Evolutionary conservation across 768 basidiomycete genomes (phyloP).

Genomic region (Auriscalpium microsporum): DNA sequence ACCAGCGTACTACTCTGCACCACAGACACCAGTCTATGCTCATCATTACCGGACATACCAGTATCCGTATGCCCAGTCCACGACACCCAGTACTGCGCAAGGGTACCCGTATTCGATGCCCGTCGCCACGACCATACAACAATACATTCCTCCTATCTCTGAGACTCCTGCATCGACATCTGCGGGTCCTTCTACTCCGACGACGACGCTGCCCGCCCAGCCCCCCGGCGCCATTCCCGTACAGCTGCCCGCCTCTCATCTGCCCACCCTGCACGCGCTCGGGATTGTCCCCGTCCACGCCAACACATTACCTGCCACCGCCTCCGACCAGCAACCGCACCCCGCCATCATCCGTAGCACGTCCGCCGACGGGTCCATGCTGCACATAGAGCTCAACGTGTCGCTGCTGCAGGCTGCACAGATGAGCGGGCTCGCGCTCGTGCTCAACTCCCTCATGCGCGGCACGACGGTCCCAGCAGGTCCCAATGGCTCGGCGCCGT

Average conservation of each 20-base stretch:
- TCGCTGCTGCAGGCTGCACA: conserved; percentile 65
- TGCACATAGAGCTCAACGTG: conserved; percentile 74
- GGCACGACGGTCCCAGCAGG: background rate
- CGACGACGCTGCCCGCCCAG: conserved; percentile 25
- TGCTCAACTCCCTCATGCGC: conserved; percentile 65
- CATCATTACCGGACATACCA: conserved; percentile 56
- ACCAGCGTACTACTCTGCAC: conserved; percentile 8
- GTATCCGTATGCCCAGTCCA: conserved; percentile 53
- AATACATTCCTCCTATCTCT: conserved; percentile 22
- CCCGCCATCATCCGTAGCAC: conserved; percentile 72
- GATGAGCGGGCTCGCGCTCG: conserved; percentile 64
- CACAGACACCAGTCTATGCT: conserved; percentile 17
- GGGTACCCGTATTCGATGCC: conserved; percentile 15
- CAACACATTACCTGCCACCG: conserved; percentile 34
- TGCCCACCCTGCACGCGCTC: conserved; percentile 53
- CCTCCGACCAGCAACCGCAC: conserved; percentile 50
- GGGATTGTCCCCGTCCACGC: conserved; percentile 68
- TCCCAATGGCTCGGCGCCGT: conserved; percentile 22
- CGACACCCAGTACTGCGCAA: conserved; percentile 2
- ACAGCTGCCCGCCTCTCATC: conserved; percentile 54
- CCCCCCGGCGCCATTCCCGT: conserved; percentile 41
- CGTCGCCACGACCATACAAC: conserved; percentile 23
- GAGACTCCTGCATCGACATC: conserved; percentile 14
- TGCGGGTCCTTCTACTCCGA: conserved; percentile 8
- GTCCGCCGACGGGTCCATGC: conserved; percentile 59